Conservation (phyloP, 2,329 filamentous ascomycete genomes). For the Aureobasidium namibiae region DNA sequence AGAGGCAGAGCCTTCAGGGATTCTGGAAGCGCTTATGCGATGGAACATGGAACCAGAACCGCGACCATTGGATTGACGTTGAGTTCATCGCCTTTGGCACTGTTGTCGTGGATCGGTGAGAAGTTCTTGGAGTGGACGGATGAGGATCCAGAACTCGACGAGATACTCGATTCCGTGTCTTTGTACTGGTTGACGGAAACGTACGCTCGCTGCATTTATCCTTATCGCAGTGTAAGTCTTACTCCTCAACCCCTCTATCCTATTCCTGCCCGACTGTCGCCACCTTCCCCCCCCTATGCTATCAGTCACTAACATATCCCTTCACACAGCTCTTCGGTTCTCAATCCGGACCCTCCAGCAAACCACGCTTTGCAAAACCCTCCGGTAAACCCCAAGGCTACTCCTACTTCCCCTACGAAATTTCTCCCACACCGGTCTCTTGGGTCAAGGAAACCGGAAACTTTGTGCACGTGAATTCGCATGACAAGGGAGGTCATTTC, state of each 20-base stretch:
- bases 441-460: slow-evolving; percentile 32
- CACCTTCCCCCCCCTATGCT: not conserved
- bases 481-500: slow-evolving; percentile 34
- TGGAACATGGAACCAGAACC: slow-evolving; percentile 47
- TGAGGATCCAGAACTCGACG: slow-evolving; percentile 28
- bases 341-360: not conserved
- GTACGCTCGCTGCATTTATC: slow-evolving; percentile 36
- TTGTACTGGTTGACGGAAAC: slow-evolving; percentile 48
- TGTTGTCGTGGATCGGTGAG: slow-evolving; percentile 52
- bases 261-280: no score
- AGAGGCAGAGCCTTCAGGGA: slow-evolving; percentile 32
- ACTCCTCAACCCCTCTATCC: no score
- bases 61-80: slow-evolving; percentile 50
- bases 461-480: slow-evolving; percentile 31
- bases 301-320: no score
- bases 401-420: slow-evolving; percentile 36
- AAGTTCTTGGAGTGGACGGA: slow-evolving; percentile 50
- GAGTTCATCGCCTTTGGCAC: slow-evolving; percentile 44
- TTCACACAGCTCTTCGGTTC: not conserved
- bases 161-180: slow-evolving; percentile 42
- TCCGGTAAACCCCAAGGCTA: slow-evolving; percentile 35
- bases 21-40: slow-evolving; percentile 41
- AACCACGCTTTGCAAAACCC: slow-evolving; percentile 11
- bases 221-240: slow-evolving; percentile 32
- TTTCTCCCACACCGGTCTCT: slow-evolving; percentile 30